phyloP scores from a whole-genome alignment of 1,284 basidiomycete genomes.

The Wallemia ichthyophaga region DNA sequence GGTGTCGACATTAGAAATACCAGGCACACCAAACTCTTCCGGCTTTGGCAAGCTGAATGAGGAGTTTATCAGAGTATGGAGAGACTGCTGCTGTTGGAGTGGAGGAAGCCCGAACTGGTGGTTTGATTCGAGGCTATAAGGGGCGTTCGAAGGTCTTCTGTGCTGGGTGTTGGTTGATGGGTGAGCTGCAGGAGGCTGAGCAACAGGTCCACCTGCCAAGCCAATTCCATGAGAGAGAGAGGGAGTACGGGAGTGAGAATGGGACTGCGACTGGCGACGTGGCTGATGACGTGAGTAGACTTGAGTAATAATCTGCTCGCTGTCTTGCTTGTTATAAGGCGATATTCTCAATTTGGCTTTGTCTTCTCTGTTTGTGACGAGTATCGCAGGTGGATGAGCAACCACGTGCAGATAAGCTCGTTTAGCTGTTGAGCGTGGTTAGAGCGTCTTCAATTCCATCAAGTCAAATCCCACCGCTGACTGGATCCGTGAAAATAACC shows the following conservation, averaged over 20 bases:
- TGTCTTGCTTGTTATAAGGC: background rate
- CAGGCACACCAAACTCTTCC: background rate
- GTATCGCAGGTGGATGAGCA: background rate
- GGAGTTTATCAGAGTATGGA: background rate
- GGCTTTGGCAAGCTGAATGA: background rate
- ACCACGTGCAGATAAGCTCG: background rate
- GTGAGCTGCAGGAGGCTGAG: background rate
- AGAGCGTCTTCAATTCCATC: background rate
- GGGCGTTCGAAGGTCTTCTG: background rate
- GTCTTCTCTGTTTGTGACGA: background rate
- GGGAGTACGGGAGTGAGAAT: background rate
- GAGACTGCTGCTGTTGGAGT: background rate
- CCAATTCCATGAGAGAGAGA: background rate
- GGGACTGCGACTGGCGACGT: background rate
- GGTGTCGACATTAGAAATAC: background rate
- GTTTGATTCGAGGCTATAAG: background rate
- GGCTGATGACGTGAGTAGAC: background rate
- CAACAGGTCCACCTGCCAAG: background rate
- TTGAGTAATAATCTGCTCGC: background rate
- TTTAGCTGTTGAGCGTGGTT: background rate
- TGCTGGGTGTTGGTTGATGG: background rate
- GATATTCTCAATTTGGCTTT: background rate
- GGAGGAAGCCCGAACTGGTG: background rate
- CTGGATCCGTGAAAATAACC: slow-evolving; percentile 52
- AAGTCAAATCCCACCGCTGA: slow-evolving; percentile 16